Evolutionary conservation across 164 flowering plant genomes (phyloP), one percentile per base, ranked within the genome.

Genomic region (Umbilicus rupestris): DNA sequence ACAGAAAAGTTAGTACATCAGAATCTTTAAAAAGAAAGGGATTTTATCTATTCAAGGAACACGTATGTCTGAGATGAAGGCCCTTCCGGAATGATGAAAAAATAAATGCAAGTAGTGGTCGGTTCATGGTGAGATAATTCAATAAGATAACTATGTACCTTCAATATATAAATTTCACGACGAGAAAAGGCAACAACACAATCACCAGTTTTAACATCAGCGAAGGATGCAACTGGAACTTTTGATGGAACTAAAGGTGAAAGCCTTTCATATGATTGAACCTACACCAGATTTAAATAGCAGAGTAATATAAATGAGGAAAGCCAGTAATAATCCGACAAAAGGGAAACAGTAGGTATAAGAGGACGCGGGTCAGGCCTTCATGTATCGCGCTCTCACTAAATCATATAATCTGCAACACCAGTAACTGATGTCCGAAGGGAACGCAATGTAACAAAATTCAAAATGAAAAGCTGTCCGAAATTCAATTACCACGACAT

Each of bases 181-280:
- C 98, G 88, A 44, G 98, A 90, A 80, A 93, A 93, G 47, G 97
- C 77, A 3, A 93, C 98, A 67, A 93, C 73, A 76, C 98, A 93
- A 68, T 93, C 98, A 2, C 98, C 98, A 39, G 76, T 85, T 72
- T 63, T 73, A 70, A 93, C 81, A 65, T 90, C 73, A 46, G 78
- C 72, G 66, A 83, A 88, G 11, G 88, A 78, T 66, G 87, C 83
- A 69, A 93, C 87, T 58, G 97, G 89, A 69, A 67, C 75, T 67
- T 79, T 76, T 76, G 74, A 71, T 59, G 94, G 89, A 71, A 88
- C 79, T 44, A 93, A 78, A 47, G 98, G 97, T 59, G 84, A 86
- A 64, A 93, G 88, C 77, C 98, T 84, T 66, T 93, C 94, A 79
- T 93, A 93, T 62, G 69, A 66, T 50, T 87, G 84, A 52, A 92